Base-by-base conservation (phyloP, 768 basidiomycete species). In the Filobasidium floriforme region DNA sequence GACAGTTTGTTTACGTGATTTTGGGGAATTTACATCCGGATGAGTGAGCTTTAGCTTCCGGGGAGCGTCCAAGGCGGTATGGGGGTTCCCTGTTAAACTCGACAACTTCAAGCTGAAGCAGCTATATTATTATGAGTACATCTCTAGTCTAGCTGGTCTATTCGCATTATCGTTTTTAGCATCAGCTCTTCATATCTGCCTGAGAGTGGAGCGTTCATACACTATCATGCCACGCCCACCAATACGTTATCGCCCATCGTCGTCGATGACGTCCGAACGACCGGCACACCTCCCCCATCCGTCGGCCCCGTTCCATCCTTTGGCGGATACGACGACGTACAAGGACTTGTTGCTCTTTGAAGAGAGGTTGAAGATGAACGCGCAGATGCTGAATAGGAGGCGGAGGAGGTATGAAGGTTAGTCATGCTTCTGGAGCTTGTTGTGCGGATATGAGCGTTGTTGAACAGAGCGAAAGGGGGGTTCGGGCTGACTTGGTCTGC, bases 321-420 rank as follows among this genome's bases (percentile, higher is more conserved):
- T 87, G 43, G 85, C 85, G 72, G 92, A 93, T 77, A 82, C 82
- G 60, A 82, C 87, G 14, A 92, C 92, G 1, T 90, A 88, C 77
- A 82, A 88, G 54, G 94, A 99, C 76, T 81, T 99, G 15, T 83
- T 97, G 26, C 81, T 91, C 54, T 97, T 98, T 67, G 94, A 99
- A 80, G 93, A 97, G 76, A 84, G 94, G n/a, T 85, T 99, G 66
- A 96, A 96, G 81, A 88, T 89, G 22, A 97, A 89, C 74, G 91
- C 90, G 6, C 84, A 87, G n/a, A 84, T 83, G 67, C 81, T 66
- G 63, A 62, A 80, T 81, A 28, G 82, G 83, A 71, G 82, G 83
- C 92, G 92, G 78, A 83, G 85, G 29, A 84, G 89, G 66, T 73
- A 72, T 70, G 65, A 69, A 44, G 73, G 75, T 76, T 66, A 71